Conservation (phyloP, 73 alveolate species). For the Uronychia setigera region DNA sequence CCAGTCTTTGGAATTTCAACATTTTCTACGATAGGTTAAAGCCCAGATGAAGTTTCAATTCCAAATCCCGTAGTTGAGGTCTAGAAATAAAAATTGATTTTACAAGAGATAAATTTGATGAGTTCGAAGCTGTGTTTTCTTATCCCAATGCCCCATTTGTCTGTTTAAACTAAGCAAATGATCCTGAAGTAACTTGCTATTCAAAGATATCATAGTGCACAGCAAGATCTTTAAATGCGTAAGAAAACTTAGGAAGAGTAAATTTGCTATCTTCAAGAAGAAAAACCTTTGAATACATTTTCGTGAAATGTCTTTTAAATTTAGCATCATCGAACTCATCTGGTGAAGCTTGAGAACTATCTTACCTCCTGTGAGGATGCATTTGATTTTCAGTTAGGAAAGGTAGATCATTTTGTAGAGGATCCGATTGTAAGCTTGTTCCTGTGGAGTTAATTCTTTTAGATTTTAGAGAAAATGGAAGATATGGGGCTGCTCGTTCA, state of each 20-base stretch:
- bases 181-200: no score
- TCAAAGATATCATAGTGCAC: not conserved
- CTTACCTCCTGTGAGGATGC: no score
- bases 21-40: not conserved
- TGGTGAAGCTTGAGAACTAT: no score
- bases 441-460: no score
- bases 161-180: not conserved
- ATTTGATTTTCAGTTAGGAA: no score
- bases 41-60: not conserved
- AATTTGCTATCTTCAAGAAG: not conserved
- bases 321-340: not conserved
- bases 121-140: not conserved
- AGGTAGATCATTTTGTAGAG: no score
- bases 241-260: not conserved
- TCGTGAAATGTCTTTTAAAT: not conserved
- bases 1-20: not conserved
- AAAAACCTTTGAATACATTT: not conserved
- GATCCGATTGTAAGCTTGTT: no score
- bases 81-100: not conserved
- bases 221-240: not conserved
- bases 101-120: not conserved
- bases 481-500: no score
- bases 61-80: not conserved
- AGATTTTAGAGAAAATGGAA: no score
- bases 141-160: not conserved